phyloP scores from a whole-genome alignment of 164 flowering plant species.

The Tinospora cordifolia region DNA sequence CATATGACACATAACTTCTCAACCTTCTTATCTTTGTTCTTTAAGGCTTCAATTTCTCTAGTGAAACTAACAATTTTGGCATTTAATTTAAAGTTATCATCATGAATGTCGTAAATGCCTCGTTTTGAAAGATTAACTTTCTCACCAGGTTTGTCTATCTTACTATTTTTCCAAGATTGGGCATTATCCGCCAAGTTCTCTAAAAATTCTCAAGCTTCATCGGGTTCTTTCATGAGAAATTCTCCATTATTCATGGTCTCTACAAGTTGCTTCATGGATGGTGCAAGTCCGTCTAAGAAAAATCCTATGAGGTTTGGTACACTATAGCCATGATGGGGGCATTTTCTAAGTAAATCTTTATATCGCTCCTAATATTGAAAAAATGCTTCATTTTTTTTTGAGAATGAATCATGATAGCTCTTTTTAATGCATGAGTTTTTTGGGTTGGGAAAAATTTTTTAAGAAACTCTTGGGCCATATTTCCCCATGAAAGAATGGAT shows the following conservation, averaged over 20 bases:
- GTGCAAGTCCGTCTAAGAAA: background rate
- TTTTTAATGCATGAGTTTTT: constrained; percentile 3
- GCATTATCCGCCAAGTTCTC: constrained; percentile 2
- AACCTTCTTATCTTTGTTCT: background rate
- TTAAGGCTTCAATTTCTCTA: background rate
- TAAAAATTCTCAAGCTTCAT: constrained; percentile 1
- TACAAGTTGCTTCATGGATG: constrained; percentile 4
- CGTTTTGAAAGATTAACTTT: background rate
- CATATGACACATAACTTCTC: constrained; percentile 7
- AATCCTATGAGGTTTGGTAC: background rate
- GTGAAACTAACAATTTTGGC: background rate
- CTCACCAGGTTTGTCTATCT: background rate
- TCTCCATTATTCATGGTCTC: constrained; percentile 13
- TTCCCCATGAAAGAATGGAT: background rate
- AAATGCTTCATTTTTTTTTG: constrained; percentile 5
- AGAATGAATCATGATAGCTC: background rate
- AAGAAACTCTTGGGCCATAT: background rate
- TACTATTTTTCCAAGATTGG: constrained; percentile 2
- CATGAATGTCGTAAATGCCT: background rate
- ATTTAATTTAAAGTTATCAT: background rate
- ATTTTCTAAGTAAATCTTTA: constrained; percentile 7
- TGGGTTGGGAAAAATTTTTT: background rate
- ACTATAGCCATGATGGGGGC: constrained; percentile 6
- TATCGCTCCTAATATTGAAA: constrained; percentile 6
- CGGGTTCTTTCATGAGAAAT: background rate